A percentile compares a stretch with the other conserved stretches of the same genome.
phyloP scores from a whole-genome alignment of 2,329 filamentous ascomycete genomes.

The Blastomyces parvus region DNA sequence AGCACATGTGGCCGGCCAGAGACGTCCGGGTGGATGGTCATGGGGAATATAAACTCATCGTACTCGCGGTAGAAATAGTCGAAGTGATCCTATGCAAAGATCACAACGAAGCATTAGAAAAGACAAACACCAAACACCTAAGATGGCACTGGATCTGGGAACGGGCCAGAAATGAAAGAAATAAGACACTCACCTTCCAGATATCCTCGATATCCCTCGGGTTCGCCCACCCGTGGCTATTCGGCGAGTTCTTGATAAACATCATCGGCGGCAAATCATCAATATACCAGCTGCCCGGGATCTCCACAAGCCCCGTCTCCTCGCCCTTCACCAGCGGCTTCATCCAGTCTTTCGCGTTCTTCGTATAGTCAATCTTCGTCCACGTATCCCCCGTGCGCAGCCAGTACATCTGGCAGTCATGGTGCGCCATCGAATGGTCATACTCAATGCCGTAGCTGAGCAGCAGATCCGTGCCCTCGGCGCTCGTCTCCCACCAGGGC shows the following conservation, averaged over 20 bases:
- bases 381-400: constrained; percentile 36
- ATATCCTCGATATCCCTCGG: constrained; percentile 50
- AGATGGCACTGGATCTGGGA: background rate
- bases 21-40: constrained; percentile 68
- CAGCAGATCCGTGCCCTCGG: constrained; percentile 49
- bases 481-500: constrained; percentile 65
- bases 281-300: constrained; percentile 38
- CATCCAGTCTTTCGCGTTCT: constrained; percentile 38
- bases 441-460: constrained; percentile 38
- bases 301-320: constrained; percentile 36
- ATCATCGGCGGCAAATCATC: constrained; percentile 39
- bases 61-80: constrained; percentile 66
- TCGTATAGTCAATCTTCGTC: constrained; percentile 38
- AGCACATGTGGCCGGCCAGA: constrained; percentile 62
- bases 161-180: background rate
- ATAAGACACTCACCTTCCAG: constrained; percentile 35
- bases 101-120: background rate
- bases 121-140: no score
- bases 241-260: constrained; percentile 40
- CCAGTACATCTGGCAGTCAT: constrained; percentile 39
- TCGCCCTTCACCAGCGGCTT: constrained; percentile 40
- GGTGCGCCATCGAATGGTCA: constrained; percentile 38
- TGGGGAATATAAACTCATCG: constrained; percentile 67
- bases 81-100: constrained; percentile 48
- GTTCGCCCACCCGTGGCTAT: constrained; percentile 51